These are phyloP conservation scores for Meira miltonrushii DNA, from an alignment of 1,284 basidiomycete genomes.

Conservation along the genomic window DNA sequence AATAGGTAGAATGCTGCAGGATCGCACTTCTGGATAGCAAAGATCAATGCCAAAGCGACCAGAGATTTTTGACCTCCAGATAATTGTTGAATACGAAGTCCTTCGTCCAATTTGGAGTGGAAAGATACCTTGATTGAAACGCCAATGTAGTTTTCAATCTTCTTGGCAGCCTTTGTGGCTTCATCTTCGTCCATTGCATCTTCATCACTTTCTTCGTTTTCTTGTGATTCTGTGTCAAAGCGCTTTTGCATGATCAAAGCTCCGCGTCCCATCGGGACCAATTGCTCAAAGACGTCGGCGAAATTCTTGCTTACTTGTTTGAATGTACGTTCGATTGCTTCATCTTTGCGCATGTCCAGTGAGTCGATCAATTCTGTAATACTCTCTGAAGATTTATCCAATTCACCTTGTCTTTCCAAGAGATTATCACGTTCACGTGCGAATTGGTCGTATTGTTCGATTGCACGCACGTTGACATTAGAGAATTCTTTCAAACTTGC, in stretches of 20 bases:
- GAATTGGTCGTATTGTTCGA: constrained; percentile 96
- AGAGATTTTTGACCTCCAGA: constrained; percentile 97
- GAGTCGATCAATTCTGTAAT: constrained; percentile 93
- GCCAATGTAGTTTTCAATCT: constrained; percentile 90
- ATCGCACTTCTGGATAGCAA: constrained; percentile 98
- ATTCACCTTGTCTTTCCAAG: constrained; percentile 75
- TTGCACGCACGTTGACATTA: constrained; percentile 98
- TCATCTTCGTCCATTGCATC: constrained; percentile 14
- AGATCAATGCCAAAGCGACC: constrained; percentile 91
- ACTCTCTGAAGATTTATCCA: constrained; percentile 78
- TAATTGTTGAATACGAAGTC: constrained; percentile 88
- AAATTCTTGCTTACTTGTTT: constrained; percentile 97
- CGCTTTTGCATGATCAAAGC: constrained; percentile 83
- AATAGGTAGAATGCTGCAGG: constrained; percentile 99
- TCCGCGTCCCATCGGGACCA: constrained; percentile 91
- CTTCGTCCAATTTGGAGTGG: constrained; percentile 95
- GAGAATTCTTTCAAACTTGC: constrained; percentile 91
- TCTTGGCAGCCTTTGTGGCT: constrained; percentile 41
- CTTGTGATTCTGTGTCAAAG: constrained; percentile 58
- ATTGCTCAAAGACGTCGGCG: constrained; percentile 89
- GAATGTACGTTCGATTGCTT: constrained; percentile 95
- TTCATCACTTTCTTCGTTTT: constrained; percentile 14
- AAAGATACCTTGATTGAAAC: constrained; percentile 98
- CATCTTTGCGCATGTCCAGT: constrained; percentile 93
- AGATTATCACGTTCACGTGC: constrained; percentile 94